A percentile compares a stretch with the other conserved stretches of the same genome.
Conservation (phyloP, 192 early-diverging fungal genomes). For the Backusella psychrophila region DNA sequence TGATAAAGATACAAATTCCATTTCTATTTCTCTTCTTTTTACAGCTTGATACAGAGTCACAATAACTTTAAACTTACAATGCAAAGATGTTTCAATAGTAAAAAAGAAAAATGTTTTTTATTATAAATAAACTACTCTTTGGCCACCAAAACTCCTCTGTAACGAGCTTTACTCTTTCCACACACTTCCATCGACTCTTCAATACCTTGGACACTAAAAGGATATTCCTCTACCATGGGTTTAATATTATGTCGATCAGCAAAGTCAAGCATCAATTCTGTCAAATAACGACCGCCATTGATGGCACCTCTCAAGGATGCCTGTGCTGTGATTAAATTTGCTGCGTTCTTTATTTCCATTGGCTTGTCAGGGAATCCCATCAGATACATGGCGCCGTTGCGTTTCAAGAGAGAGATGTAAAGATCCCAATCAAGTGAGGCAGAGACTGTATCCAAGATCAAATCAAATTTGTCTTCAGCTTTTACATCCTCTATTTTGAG, state of each 20-base stretch:
- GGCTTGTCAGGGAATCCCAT: conserved; percentile 15
- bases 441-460: conserved; percentile 45
- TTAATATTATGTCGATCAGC: conserved; percentile 65
- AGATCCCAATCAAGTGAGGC: conserved; percentile 36
- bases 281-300: conserved; percentile 59
- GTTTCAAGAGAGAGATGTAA: conserved; percentile 38
- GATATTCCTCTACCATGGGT: conserved; percentile 63
- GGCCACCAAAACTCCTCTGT: conserved; percentile 63
- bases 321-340: conserved; percentile 34
- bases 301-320: conserved; percentile 59
- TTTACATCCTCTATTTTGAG: conserved; percentile 7
- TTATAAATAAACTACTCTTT: conserved; percentile 6
- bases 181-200: conserved; percentile 59
- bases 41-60: too few species aligned
- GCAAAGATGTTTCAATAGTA: too few species aligned
- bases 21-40: too few species aligned
- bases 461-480: conserved; percentile 36
- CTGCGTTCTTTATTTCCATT: conserved; percentile 35
- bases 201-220: conserved; percentile 50
- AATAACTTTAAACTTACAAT: too few species aligned
- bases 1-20: too few species aligned
- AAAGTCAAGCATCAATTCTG: conserved; percentile 66
- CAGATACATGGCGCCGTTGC: conserved; percentile 26
- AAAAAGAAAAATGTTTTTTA: too few species aligned
- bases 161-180: conserved; percentile 54